phyloP scores from a whole-genome alignment of 306 rosid species.

The Gillenia trifoliata region DNA sequence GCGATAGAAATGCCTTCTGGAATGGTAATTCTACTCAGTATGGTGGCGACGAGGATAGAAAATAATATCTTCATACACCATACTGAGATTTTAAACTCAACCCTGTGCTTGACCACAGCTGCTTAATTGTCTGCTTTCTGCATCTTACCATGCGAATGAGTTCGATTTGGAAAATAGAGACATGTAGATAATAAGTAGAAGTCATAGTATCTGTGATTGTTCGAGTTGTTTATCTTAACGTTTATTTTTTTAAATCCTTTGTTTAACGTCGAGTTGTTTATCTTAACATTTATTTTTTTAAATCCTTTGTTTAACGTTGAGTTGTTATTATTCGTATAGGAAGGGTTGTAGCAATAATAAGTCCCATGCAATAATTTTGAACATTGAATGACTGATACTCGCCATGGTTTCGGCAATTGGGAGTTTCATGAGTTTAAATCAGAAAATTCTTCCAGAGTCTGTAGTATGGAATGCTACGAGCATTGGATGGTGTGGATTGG shows the following conservation, averaged over 20 bases:
- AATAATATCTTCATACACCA: conserved; percentile 11
- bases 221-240: no score
- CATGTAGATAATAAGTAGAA: not conserved
- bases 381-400: no score
- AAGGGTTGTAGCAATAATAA: not conserved
- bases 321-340: not conserved
- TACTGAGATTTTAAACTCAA: not conserved
- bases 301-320: not conserved
- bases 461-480: no score
- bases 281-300: no score
- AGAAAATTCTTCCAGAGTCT: no score
- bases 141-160: not conserved
- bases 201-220: not conserved
- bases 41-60: conserved; percentile 37
- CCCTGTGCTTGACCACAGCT: not conserved
- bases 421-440: no score
- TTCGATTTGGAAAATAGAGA: not conserved
- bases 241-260: no score
- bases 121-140: not conserved
- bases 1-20: conserved; percentile 46
- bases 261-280: not conserved
- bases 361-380: not conserved
- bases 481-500: no score
- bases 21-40: conserved; percentile 64
- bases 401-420: no score